Evolutionary conservation across 2,329 filamentous ascomycete genomes (phyloP).

Genomic region (Arthrinium puccinioides): DNA sequence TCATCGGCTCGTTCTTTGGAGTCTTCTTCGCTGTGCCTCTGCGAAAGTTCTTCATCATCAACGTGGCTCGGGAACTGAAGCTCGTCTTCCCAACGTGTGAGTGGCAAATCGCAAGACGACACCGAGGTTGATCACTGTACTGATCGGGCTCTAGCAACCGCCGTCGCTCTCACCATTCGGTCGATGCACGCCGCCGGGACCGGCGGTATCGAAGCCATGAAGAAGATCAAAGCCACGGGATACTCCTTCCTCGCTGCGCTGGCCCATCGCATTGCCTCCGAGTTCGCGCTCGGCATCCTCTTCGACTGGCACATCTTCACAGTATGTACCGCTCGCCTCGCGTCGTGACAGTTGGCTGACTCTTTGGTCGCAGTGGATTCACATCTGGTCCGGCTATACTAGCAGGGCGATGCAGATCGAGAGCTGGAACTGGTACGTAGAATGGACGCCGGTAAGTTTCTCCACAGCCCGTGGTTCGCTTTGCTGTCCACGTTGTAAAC

Average conservation of each 20-base stretch:
- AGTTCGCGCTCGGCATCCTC: constrained; percentile 50
- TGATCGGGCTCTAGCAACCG: constrained; percentile 31
- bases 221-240: constrained; percentile 46
- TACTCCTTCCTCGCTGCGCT: constrained; percentile 41
- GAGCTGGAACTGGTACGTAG: constrained; percentile 51
- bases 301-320: constrained; percentile 50
- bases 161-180: constrained; percentile 51
- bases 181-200: constrained; percentile 49
- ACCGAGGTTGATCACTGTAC: not conserved
- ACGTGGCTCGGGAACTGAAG: constrained; percentile 51
- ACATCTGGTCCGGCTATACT: constrained; percentile 45
- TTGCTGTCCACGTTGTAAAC: too few relatives aligned
- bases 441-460: constrained; percentile 50
- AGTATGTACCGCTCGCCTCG: too few relatives aligned
- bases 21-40: constrained; percentile 56
- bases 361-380: too few relatives aligned
- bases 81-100: constrained; percentile 47
- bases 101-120: not conserved
- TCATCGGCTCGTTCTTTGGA: constrained; percentile 57
- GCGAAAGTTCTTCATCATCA: constrained; percentile 62
- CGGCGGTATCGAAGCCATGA: constrained; percentile 41
- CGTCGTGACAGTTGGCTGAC: too few relatives aligned
- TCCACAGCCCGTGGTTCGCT: not conserved
- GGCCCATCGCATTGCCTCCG: constrained; percentile 44
- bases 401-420: constrained; percentile 44